Base-by-base conservation (phyloP, 306 rosid genomes). In the Cyamopsis tetragonoloba region DNA sequence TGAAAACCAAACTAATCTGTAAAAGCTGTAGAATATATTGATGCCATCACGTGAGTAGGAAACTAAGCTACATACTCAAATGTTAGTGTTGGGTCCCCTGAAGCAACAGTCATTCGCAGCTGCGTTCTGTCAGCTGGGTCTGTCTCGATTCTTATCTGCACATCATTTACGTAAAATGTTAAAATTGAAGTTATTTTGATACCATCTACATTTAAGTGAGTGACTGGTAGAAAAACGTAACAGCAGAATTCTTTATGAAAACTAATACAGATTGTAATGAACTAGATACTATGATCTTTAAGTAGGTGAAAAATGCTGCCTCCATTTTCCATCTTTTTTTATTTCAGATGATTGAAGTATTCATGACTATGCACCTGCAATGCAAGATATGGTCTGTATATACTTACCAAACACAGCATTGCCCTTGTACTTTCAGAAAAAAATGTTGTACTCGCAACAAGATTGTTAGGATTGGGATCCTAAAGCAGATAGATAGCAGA, bases 101-200 rank as follows among this genome's bases (percentile, higher is more conserved):
- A 90, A 73, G 91, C 91, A 79, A 95, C 88, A 7, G 99, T 95
- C 99, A 95, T 83, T 37, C 99, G 96, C 75, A 95, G 73, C 80
- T 95, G 99, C 56, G 97, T 95, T 79, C 99, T 85, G 82, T 95
- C 99, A 9, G 99, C 96, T 55, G 99, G 99, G 76, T 95, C 99
- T 5, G 99, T 95, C 87, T 95, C 99, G 66, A 95, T 72, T 85
- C 99, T 78, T 51, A 65, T 56, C 99, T 95, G 96, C 63, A 37
- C 34, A 59, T 47, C 66, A 75, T 56, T 64, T 57, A 63, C 32
- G 18, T 26, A 14, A 23, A 55, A n/a, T 55, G 68, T 79, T 50
- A 79, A 68, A 41, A 56, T 17, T 14, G 19, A 47, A 67, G 43
- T 28, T 65, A 17, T 46, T 12, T 11, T 9, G 17, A 7, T 55